Evolutionary conservation across 2,329 filamentous ascomycete species (phyloP).

Genomic region (Paramyrothecium sp.): DNA sequence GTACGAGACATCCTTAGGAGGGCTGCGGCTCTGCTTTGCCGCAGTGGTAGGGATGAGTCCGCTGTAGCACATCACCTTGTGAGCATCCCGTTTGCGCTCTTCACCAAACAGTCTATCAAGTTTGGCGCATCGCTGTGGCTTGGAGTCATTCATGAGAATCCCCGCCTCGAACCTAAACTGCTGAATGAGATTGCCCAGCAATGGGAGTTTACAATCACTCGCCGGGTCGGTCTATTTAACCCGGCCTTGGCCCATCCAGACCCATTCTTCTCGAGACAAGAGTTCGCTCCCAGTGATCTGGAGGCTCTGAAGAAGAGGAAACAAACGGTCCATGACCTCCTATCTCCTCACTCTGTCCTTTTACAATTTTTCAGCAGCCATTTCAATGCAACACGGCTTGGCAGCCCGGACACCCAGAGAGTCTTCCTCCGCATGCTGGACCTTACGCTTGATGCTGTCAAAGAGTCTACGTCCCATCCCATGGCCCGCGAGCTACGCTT

Average conservation of each 20-base stretch:
- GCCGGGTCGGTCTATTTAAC: constrained; percentile 79
- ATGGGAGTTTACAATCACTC: constrained; percentile 83
- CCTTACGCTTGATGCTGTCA: constrained; percentile 73
- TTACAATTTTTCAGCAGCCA: constrained; percentile 91
- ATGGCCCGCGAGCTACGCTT: constrained; percentile 91
- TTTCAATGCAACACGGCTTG: constrained; percentile 88
- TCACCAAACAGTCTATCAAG: constrained; percentile 94
- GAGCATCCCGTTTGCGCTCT: constrained; percentile 86
- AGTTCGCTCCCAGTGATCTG: constrained; percentile 89
- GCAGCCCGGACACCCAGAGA: constrained; percentile 76
- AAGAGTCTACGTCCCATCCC: constrained; percentile 71
- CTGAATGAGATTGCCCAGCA: constrained; percentile 84
- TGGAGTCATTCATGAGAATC: constrained; percentile 95
- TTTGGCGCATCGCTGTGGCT: constrained; percentile 95
- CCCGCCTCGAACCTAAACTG: constrained; percentile 80
- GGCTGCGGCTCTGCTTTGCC: constrained; percentile 83
- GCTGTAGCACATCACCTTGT: constrained; percentile 85
- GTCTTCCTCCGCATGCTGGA: constrained; percentile 81
- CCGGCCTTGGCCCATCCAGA: constrained; percentile 70
- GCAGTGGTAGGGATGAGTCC: constrained; percentile 71
- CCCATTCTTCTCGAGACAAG: constrained; percentile 86
- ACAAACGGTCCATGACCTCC: constrained; percentile 75
- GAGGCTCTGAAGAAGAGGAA: constrained; percentile 71
- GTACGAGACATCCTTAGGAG: constrained; percentile 79
- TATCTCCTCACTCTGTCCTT: constrained; percentile 82